Evolutionary conservation across 805 yeast species (phyloP).

Genomic region (Suhomyces sp.): DNA sequence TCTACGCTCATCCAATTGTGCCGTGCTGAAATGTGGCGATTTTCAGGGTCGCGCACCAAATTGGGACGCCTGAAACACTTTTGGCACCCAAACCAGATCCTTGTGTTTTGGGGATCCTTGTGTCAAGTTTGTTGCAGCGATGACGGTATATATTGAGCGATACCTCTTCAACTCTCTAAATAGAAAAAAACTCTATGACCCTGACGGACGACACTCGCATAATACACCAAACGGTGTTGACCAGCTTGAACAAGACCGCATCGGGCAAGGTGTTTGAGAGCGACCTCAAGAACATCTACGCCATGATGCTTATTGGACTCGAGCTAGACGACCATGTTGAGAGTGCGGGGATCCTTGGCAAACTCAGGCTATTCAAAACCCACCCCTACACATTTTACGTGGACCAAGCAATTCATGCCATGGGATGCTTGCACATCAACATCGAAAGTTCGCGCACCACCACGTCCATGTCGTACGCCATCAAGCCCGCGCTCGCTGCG

Average conservation of each 20-base stretch:
- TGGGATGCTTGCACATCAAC: slow-evolving; percentile 49
- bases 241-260: slow-evolving; percentile 49
- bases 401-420: slow-evolving; percentile 47
- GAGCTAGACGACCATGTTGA: background rate
- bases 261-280: slow-evolving; percentile 50
- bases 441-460: slow-evolving; percentile 50
- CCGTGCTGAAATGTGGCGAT: background rate
- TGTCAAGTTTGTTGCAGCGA: background rate
- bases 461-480: slow-evolving; percentile 52
- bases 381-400: slow-evolving; percentile 54
- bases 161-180: background rate
- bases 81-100: background rate
- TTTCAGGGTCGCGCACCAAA: background rate
- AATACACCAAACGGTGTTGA: slow-evolving; percentile 41
- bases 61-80: background rate
- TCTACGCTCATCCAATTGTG: too few species aligned
- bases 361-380: slow-evolving; percentile 14
- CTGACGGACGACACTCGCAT: background rate
- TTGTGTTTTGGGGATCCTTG: background rate
- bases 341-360: background rate
- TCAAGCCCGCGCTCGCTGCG: slow-evolving; percentile 42
- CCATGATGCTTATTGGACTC: slow-evolving; percentile 45
- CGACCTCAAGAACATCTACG: slow-evolving; percentile 60
- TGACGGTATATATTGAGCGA: background rate
- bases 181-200: too few species aligned